Percentiles rank a stretch among this genome's conserved stretches.
Conservation (phyloP, 805 yeast genomes). For the Monosporozyma aerobia region DNA sequence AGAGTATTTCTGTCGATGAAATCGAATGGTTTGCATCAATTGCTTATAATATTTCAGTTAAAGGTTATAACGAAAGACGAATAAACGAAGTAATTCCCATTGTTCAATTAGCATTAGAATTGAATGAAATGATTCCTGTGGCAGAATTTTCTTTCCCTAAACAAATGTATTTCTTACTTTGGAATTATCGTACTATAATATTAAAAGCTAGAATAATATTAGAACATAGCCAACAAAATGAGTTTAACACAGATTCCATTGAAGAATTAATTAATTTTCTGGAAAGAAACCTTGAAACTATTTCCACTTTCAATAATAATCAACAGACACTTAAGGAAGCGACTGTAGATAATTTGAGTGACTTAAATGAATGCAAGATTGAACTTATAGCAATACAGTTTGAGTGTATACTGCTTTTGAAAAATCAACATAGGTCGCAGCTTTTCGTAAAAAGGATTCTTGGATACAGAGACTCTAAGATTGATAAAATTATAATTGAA, state of each 20-base stretch:
- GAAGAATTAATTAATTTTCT: not conserved
- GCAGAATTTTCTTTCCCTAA: slow-evolving; percentile 15
- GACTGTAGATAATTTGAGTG: not conserved
- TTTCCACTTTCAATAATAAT: slow-evolving; percentile 4
- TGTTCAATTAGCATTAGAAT: slow-evolving; percentile 14
- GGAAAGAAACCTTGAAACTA: not conserved
- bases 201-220: not conserved
- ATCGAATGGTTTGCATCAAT: slow-evolving; percentile 35
- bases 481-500: slow-evolving; percentile 7
- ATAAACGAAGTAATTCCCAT: slow-evolving; percentile 11
- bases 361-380: slow-evolving; percentile 15
- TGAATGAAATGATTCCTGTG: slow-evolving; percentile 12
- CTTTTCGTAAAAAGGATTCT: not conserved
- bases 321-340: not conserved
- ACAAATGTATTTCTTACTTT: slow-evolving; percentile 20
- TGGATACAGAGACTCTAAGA: not conserved
- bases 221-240: not conserved
- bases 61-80: slow-evolving; percentile 14
- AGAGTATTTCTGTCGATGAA: slow-evolving; percentile 25
- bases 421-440: not conserved
- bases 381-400: slow-evolving; percentile 18
- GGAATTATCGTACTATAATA: slow-evolving; percentile 17
- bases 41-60: slow-evolving; percentile 27
- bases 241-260: slow-evolving; percentile 7
- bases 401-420: slow-evolving; percentile 19